Conservation (phyloP, 352 stramenopile species). For the Phytophthora macrochlamydospora region DNA sequence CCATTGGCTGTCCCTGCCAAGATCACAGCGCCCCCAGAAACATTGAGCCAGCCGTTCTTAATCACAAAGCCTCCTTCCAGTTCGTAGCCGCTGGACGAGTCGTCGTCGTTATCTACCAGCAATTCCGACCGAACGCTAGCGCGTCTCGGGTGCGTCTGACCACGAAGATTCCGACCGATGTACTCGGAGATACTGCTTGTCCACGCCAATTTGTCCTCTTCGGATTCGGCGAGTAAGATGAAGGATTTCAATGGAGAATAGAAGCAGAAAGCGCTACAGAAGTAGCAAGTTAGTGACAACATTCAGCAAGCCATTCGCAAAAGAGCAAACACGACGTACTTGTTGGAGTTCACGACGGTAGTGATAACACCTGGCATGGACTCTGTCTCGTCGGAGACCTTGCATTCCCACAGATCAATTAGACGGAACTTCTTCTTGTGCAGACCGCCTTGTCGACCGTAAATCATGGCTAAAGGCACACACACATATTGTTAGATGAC, state of each 20-base stretch:
- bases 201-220: conserved; percentile 69
- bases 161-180: conserved; percentile 62
- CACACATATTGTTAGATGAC: conserved; percentile 1
- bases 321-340: conserved; percentile 38
- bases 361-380: conserved; percentile 76
- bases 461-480: conserved; percentile 60
- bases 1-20: conserved; percentile 5
- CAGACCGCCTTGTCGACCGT: conserved; percentile 62
- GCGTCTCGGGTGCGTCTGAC: conserved; percentile 52
- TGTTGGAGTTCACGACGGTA: conserved; percentile 64
- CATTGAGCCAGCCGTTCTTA: conserved; percentile 88
- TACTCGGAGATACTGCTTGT: conserved; percentile 65
- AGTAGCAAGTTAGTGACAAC: conserved; percentile 8
- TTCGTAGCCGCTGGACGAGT: conserved; percentile 60
- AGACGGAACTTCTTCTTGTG: conserved; percentile 86
- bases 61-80: conserved; percentile 78
- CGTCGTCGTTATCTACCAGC: conserved; percentile 71
- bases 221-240: conserved; percentile 73
- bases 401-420: conserved; percentile 82
- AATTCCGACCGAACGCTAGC: conserved; percentile 67
- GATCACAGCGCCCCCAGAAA: conserved; percentile 44
- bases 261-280: conserved; percentile 79
- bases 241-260: conserved; percentile 89
- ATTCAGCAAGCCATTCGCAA: conserved; percentile 2
- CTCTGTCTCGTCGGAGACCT: conserved; percentile 73